phyloP scores from a whole-genome alignment of 1,139 yeast species.

The Hyphopichia khmerensis region DNA sequence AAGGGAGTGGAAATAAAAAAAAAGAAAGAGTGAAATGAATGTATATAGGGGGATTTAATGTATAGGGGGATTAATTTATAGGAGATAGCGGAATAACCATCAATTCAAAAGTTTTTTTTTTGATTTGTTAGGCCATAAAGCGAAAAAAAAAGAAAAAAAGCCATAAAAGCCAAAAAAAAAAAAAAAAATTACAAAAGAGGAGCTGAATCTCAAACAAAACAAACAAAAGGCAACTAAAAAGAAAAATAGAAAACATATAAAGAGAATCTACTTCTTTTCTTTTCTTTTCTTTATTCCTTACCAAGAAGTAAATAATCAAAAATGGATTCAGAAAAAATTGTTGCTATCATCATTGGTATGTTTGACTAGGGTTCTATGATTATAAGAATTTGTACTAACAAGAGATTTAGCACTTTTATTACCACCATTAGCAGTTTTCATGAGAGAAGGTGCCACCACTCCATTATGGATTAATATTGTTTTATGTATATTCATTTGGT shows the following conservation, averaged over 20 bases:
- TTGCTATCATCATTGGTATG: conserved; percentile 38
- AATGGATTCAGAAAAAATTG: conserved; percentile 46
- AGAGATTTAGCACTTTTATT: conserved; percentile 49
- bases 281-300: not conserved
- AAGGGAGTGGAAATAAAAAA: too few species aligned
- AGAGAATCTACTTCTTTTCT: not conserved
- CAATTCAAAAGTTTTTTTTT: not conserved
- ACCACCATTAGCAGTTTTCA: conserved; percentile 73
- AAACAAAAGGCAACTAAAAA: too few species aligned
- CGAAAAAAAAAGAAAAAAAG: not conserved
- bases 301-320: conserved; percentile 1
- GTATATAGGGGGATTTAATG: too few species aligned
- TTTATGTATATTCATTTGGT: conserved; percentile 63
- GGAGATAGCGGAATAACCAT: not conserved
- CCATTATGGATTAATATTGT: conserved; percentile 62
- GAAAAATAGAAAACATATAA: too few species aligned
- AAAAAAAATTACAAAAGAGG: not conserved
- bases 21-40: too few species aligned
- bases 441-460: conserved; percentile 61
- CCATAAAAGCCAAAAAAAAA: too few species aligned
- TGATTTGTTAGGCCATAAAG: too few species aligned
- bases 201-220: too few species aligned
- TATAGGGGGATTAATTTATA: too few species aligned
- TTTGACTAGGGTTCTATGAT: too few species aligned
- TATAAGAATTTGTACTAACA: conserved; percentile 4